Base-by-base conservation (phyloP, 1,139 yeast genomes). In the Candida sanyaensis region DNA sequence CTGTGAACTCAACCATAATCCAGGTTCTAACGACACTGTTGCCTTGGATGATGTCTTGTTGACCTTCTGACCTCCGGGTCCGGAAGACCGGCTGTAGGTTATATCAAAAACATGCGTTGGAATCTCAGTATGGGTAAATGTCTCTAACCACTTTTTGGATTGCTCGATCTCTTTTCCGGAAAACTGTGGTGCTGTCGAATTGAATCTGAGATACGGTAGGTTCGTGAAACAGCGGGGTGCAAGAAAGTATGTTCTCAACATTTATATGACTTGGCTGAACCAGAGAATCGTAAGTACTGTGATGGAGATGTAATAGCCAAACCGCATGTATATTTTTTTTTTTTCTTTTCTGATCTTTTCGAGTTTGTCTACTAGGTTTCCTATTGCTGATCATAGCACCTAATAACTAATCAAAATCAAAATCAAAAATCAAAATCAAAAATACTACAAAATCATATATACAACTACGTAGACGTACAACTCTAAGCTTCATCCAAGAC, bases 41-140 rank as follows among this genome's bases (percentile, higher is more conserved):
- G 95, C 96, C 59, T 91, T 91, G 2, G 93, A 81, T 11, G 84
- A 83, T 0, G 90, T 80, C 53, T 90, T 92, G 64, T 92, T 92
- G 12, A 92, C 97, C 61, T 92, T 88, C 58, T 92, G 98, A 0
- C 98, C 98, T 0, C 98, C 98, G 0, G 97, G 92, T 0, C 98
- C 98, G 10, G 96, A 86, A 0, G 96, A 80, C 51, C 96, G 69
- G 45, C 89, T 81, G 64, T 73, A 91, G 0, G 81, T 63, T 2
- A 84, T 66, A 1, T 70, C 67, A 58, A 88, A 88, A 21, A 69
- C 59, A 29, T 65, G 60, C 9, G 67, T 62, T 0, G 93, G 95
- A 1, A 87, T 69, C 5, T 65, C 56, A 0, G 57, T 41, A 1
- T 63, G 55, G 1, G 60, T 57, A 49, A 78, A 69, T 0, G 53